phyloP scores from a whole-genome alignment of 2,329 filamentous ascomycete species.

The Phyllachora maydis region DNA sequence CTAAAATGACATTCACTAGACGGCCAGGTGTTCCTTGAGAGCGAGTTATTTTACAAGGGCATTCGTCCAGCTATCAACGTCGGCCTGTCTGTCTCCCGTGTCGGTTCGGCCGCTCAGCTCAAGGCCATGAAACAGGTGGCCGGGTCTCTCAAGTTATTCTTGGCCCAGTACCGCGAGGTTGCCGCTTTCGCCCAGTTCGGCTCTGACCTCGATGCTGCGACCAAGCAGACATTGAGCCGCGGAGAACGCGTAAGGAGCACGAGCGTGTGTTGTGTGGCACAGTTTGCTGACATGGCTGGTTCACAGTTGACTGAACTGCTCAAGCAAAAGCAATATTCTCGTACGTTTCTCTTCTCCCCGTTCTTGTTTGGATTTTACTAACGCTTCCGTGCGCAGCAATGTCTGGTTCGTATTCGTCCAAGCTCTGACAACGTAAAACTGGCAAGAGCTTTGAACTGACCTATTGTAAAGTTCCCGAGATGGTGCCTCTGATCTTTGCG shows the following conservation, averaged over 20 bases:
- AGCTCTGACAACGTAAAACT: too few relatives aligned
- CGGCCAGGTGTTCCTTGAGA: constrained; percentile 98
- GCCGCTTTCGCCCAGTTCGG: constrained; percentile 99
- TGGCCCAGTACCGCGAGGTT: constrained; percentile 99
- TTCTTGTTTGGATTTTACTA: too few relatives aligned
- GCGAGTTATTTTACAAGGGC: constrained; percentile 99
- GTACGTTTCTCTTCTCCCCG: constrained; percentile 98
- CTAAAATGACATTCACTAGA: too few relatives aligned
- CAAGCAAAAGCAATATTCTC: constrained; percentile 99
- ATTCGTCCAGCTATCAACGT: constrained; percentile 99
- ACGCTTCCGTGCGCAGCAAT: too few relatives aligned
- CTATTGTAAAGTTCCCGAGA: too few relatives aligned
- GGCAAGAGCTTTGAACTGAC: too few relatives aligned
- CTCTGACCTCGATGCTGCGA: constrained; percentile 96
- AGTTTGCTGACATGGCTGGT: constrained; percentile 7
- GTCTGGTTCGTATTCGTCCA: too few relatives aligned
- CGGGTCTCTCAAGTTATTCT: constrained; percentile 98
- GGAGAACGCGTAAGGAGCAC: constrained; percentile 67
- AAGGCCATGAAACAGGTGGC: constrained; percentile 99
- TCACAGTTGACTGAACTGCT: constrained; percentile 74
- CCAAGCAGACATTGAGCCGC: constrained; percentile 95
- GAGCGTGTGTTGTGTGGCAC: neutral
- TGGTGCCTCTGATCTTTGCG: constrained; percentile 98
- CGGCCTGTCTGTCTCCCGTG: constrained; percentile 99
- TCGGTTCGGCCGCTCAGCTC: constrained; percentile 97